phyloP scores from a whole-genome alignment of 371 early-diverging fungal genomes.

The Haplosporangium sp. region DNA sequence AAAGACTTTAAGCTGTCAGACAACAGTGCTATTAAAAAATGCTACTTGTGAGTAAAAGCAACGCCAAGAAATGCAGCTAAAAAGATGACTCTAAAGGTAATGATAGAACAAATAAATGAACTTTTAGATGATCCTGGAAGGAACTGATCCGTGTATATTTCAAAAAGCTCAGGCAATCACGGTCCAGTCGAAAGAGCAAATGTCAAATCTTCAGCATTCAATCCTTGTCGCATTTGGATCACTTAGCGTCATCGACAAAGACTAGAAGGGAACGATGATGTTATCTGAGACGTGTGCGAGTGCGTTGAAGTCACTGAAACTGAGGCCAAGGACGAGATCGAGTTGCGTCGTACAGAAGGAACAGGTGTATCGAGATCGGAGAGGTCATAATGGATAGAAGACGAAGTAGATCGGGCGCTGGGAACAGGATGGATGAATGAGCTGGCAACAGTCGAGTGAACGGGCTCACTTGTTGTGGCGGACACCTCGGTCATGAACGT shows the following conservation, averaged over 20 bases:
- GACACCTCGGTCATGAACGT: conserved; percentile 32
- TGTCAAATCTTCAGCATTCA: conserved; percentile 32
- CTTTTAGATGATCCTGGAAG: conserved; percentile 25
- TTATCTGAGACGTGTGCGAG: background rate
- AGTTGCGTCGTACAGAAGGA: background rate
- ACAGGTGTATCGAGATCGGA: background rate
- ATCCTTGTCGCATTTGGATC: conserved; percentile 16
- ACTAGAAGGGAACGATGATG: conserved; percentile 30
- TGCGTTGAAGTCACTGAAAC: background rate
- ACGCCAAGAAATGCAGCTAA: conserved; percentile 7
- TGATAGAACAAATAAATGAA: conserved; percentile 14
- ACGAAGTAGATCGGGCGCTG: conserved; percentile 13
- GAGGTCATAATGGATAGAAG: conserved; percentile 7
- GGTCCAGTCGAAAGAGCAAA: conserved; percentile 46
- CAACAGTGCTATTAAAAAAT: no score
- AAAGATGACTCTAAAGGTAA: conserved; percentile 14
- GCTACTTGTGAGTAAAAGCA: background rate
- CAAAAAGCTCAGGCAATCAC: conserved; percentile 27
- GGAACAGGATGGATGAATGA: conserved; percentile 16
- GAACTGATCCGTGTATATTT: conserved; percentile 29
- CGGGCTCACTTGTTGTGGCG: conserved; percentile 20
- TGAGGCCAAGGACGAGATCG: background rate
- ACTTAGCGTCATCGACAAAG: conserved; percentile 29
- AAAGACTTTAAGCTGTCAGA: background rate
- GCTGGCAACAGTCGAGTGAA: conserved; percentile 21